phyloP scores from a whole-genome alignment of 2,329 filamentous ascomycete species.

The Beauveria caledonica region DNA sequence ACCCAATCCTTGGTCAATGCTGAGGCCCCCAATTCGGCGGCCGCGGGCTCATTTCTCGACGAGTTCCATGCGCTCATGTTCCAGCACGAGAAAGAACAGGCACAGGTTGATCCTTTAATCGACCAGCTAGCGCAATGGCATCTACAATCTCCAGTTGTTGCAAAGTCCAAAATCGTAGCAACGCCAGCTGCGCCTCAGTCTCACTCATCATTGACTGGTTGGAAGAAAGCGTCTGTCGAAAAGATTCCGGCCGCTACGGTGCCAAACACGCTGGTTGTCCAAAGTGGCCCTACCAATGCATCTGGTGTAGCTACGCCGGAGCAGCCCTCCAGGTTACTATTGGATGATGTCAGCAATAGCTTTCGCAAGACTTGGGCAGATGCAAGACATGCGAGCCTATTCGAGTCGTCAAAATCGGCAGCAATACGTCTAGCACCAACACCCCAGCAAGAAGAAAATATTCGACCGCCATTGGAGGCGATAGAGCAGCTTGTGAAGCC shows the following conservation, averaged over 20 bases:
- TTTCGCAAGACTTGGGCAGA: neutral
- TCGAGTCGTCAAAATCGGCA: neutral
- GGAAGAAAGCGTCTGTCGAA: neutral
- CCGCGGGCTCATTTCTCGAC: neutral
- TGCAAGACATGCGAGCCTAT: too few relatives aligned
- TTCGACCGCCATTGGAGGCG: neutral
- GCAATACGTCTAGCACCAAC: neutral
- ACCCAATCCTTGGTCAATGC: neutral
- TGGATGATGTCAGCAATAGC: neutral
- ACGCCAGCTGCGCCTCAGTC: neutral
- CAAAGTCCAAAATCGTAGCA: neutral
- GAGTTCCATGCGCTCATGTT: neutral
- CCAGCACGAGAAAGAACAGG: neutral
- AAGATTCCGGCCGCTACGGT: neutral
- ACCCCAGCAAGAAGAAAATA: neutral
- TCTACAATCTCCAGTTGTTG: neutral
- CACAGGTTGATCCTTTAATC: constrained; percentile 1
- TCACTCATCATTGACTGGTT: neutral
- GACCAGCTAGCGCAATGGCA: neutral
- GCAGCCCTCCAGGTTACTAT: neutral
- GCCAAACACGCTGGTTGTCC: neutral
- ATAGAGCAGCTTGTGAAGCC: neutral
- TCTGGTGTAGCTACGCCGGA: neutral
- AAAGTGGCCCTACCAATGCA: neutral
- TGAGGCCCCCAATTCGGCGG: neutral